Evolutionary conservation across 208 protist genomes (phyloP).

Genomic region (Leishmania turanica): DNA sequence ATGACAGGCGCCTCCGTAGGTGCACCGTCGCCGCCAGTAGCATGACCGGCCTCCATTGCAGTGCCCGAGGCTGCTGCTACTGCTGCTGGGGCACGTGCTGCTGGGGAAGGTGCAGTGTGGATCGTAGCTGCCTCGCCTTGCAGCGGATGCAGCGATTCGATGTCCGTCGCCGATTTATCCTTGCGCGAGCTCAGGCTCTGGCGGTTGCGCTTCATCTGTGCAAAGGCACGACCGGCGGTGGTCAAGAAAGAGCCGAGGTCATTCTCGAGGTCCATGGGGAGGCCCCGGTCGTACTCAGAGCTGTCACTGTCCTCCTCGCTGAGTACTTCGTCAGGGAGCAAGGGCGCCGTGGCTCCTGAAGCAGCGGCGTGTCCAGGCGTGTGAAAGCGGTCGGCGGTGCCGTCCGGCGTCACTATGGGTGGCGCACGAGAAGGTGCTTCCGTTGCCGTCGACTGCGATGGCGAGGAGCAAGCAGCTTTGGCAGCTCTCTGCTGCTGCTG

Average conservation of each 20-base stretch:
- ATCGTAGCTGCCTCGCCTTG: not conserved
- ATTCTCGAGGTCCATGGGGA: not conserved
- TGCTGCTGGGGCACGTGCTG: not conserved
- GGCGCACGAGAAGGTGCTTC: not conserved
- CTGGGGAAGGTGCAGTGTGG: not conserved
- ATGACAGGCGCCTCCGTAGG: conserved; percentile 1
- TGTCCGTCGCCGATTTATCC: not conserved
- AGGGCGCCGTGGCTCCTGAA: not conserved
- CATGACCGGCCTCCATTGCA: not conserved
- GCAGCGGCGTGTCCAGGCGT: not conserved
- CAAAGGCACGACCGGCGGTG: conserved; percentile 19
- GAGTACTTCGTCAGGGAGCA: not conserved
- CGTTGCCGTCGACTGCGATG: not conserved
- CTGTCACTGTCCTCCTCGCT: not conserved
- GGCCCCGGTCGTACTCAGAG: not conserved
- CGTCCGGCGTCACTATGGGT: not conserved
- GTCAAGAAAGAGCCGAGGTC: conserved; percentile 24
- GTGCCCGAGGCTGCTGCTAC: not conserved
- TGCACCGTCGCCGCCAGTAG: not conserved
- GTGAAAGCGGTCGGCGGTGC: too few relatives aligned
- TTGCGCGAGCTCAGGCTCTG: not conserved
- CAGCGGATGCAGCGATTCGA: not conserved
- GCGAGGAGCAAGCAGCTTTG: not conserved
- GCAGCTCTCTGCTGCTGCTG: conserved; percentile 9
- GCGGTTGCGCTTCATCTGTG: conserved; percentile 21